phyloP scores from a whole-genome alignment of 2,329 filamentous ascomycete species.

The Ciborinia camelliae region DNA sequence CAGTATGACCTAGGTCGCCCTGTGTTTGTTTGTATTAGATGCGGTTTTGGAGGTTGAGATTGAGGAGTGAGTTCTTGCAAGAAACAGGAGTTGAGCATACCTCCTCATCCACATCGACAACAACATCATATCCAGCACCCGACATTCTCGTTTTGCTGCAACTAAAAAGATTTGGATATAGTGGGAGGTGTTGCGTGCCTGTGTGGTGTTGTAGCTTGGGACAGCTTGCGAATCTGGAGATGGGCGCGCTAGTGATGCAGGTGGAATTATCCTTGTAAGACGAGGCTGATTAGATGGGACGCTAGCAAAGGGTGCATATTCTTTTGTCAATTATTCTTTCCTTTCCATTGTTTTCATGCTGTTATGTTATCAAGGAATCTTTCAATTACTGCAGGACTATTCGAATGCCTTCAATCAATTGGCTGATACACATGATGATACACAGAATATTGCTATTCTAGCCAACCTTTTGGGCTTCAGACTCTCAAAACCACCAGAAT shows the following conservation, averaged over 20 bases:
- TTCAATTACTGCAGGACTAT: too few species aligned
- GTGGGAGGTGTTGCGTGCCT: not conserved
- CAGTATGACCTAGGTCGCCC: slow-evolving; percentile 97
- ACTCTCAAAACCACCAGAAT: not conserved
- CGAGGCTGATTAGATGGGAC: not conserved
- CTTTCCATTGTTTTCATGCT: too few species aligned
- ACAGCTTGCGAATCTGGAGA: slow-evolving; percentile 29
- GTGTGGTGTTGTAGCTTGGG: slow-evolving; percentile 20
- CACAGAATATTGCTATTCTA: not conserved
- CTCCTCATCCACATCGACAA: slow-evolving; percentile 96
- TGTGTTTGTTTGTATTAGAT: slow-evolving; percentile 41
- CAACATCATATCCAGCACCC: slow-evolving; percentile 85
- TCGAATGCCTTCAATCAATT: not conserved
- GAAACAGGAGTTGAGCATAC: slow-evolving; percentile 46
- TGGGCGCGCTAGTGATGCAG: slow-evolving; percentile 17
- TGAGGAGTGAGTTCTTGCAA: not conserved
- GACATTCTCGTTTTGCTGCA: slow-evolving; percentile 29
- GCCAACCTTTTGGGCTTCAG: too few species aligned
- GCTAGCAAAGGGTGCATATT: not conserved
- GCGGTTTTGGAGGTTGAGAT: slow-evolving; percentile 11
- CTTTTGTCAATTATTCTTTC: not conserved
- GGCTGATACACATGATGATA: too few species aligned
- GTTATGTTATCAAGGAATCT: not conserved
- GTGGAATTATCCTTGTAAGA: slow-evolving; percentile 7
- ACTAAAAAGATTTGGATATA: not conserved